Percentiles rank a stretch among this genome's conserved stretches.
phyloP scores from a whole-genome alignment of 768 basidiomycete genomes.

The Tricholoma saponaceum region DNA sequence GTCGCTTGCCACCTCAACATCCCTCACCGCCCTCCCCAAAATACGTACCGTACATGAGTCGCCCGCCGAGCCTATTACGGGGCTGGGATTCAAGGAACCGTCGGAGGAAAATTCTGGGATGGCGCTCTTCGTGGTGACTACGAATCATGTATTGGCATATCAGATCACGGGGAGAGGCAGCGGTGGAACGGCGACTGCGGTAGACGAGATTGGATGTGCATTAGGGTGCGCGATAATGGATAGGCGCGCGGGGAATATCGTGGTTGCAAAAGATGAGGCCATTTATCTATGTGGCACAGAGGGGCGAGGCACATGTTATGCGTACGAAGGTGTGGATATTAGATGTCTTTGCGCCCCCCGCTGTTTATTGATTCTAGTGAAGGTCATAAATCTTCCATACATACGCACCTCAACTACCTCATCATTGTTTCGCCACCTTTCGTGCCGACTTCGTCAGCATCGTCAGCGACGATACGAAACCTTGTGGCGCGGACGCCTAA shows the following conservation, averaged over 20 bases:
- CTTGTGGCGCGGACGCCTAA: slow-evolving; percentile 52
- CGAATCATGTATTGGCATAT: slow-evolving; percentile 73
- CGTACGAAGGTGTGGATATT: slow-evolving; percentile 73
- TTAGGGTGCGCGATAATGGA: slow-evolving; percentile 86
- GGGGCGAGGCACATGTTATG: slow-evolving; percentile 80
- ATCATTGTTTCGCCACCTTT: slow-evolving; percentile 89
- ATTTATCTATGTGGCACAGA: slow-evolving; percentile 83
- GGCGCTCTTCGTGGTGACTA: slow-evolving; percentile 86
- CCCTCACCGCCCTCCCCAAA: slow-evolving; percentile 80
- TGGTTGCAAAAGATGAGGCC: slow-evolving; percentile 88
- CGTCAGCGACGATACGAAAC: slow-evolving; percentile 74
- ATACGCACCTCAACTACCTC: slow-evolving; percentile 78
- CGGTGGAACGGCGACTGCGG: slow-evolving; percentile 58
- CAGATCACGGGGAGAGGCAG: slow-evolving; percentile 69
- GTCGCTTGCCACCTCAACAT: slow-evolving; percentile 68
- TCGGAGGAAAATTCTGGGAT: slow-evolving; percentile 38
- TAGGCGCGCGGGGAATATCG: slow-evolving; percentile 64
- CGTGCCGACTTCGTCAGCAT: slow-evolving; percentile 56
- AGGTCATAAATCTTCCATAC: slow-evolving; percentile 77
- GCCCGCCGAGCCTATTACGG: slow-evolving; percentile 85
- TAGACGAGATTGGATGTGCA: slow-evolving; percentile 85
- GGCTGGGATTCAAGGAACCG: slow-evolving; percentile 81
- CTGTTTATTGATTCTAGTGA: slow-evolving; percentile 2
- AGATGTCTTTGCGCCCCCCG: not conserved
- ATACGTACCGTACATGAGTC: slow-evolving; percentile 81